A percentile compares a stretch with the other conserved stretches of the same genome.
Conservation (phyloP, 306 rosid species). For the Medicago lupulina region DNA sequence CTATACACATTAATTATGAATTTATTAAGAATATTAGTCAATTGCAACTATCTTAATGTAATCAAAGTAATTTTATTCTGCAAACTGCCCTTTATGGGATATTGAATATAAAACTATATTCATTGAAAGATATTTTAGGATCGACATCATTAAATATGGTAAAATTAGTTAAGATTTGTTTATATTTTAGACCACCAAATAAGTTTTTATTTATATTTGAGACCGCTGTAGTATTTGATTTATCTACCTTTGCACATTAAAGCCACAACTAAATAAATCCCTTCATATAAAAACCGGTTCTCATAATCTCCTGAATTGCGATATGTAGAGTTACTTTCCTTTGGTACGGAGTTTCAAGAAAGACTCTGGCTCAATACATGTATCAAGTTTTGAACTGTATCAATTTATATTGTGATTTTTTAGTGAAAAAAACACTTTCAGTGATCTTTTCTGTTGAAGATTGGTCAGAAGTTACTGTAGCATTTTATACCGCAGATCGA, state of each 20-base stretch:
- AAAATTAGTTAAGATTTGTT: background rate
- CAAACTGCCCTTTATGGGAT: background rate
- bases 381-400: slow-evolving; percentile 19
- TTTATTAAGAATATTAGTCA: background rate
- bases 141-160: background rate
- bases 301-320: slow-evolving; percentile 12
- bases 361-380: slow-evolving; percentile 12
- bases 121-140: background rate
- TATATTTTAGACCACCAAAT: slow-evolving; percentile 2
- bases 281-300: slow-evolving; percentile 7
- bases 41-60: background rate
- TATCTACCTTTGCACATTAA: slow-evolving; percentile 7
- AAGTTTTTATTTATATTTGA: background rate
- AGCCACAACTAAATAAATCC: slow-evolving; percentile 3
- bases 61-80: background rate
- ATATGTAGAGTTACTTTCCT: slow-evolving; percentile 17
- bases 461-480: slow-evolving; percentile 16
- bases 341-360: slow-evolving; percentile 1
- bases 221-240: background rate
- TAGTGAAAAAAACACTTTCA: slow-evolving; percentile 2
- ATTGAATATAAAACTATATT: background rate
- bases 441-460: slow-evolving; percentile 23
- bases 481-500: slow-evolving; percentile 31
- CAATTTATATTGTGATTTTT: background rate
- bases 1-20: background rate